Evolutionary conservation across 345 rosid species (phyloP).

Genomic region (Salix koriyanagi): DNA sequence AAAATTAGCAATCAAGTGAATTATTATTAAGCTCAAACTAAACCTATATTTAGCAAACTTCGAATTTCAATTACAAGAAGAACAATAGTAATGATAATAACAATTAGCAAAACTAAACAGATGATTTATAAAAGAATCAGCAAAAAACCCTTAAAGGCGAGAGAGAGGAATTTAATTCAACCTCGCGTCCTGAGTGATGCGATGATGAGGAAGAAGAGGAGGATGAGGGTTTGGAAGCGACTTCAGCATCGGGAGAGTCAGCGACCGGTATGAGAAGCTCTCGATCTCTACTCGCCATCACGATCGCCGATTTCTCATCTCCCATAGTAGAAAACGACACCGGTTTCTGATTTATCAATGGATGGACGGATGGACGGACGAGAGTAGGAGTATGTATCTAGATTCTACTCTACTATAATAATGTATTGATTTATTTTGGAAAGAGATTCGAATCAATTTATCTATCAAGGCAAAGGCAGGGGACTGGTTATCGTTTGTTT

Average conservation of each 20-base stretch:
- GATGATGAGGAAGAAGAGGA: constrained; percentile 53
- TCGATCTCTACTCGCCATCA: constrained; percentile 66
- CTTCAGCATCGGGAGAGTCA: constrained; percentile 39
- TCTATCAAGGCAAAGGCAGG: neutral
- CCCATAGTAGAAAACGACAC: constrained; percentile 36
- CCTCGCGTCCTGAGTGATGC: constrained; percentile 87
- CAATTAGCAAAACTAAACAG: no score
- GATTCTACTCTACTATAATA: no score
- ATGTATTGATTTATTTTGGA: neutral
- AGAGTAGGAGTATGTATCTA: no score
- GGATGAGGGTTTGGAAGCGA: constrained; percentile 58
- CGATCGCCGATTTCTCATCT: constrained; percentile 69
- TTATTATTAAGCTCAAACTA: neutral
- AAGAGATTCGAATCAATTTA: neutral
- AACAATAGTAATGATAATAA: no score
- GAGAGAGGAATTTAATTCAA: constrained; percentile 3
- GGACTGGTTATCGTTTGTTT: neutral
- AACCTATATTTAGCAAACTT: neutral
- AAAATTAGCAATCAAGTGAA: neutral
- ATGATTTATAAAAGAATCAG: neutral
- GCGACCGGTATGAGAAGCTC: constrained; percentile 89
- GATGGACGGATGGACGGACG: neutral
- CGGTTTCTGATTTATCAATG: neutral
- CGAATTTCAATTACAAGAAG: neutral
- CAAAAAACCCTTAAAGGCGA: neutral